Evolutionary conservation across 352 stramenopile genomes (phyloP).

Genomic region (Globisporangium uncinulatum): DNA sequence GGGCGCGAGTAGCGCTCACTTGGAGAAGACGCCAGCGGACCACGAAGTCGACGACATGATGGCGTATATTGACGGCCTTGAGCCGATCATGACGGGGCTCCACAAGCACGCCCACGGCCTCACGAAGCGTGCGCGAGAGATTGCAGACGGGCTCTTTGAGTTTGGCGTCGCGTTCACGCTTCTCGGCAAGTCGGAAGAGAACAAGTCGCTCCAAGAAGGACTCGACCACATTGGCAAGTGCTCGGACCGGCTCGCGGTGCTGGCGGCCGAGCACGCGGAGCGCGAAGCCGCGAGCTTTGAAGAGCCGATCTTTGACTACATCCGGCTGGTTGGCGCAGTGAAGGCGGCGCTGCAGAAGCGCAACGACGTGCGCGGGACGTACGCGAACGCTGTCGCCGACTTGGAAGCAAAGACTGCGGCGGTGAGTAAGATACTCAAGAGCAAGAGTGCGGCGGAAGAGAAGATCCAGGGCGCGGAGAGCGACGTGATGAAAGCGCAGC

Average conservation of each 20-base stretch:
- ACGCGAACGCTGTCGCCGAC: constrained; percentile 81
- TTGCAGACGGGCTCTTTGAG: constrained; percentile 95
- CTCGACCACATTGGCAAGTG: constrained; percentile 91
- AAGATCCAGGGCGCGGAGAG: constrained; percentile 87
- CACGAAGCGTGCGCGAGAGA: constrained; percentile 92
- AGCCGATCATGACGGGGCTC: constrained; percentile 94
- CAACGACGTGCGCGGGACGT: constrained; percentile 89
- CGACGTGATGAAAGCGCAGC: constrained; percentile 75
- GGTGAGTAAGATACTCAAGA: constrained; percentile 60
- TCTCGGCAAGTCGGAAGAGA: constrained; percentile 92
- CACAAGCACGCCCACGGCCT: constrained; percentile 92
- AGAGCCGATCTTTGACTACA: constrained; percentile 95
- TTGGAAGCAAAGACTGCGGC: constrained; percentile 78
- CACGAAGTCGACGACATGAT: constrained; percentile 95
- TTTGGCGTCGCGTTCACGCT: constrained; percentile 96
- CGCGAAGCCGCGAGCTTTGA: constrained; percentile 92
- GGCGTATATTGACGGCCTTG: constrained; percentile 93
- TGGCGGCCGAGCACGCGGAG: constrained; percentile 91
- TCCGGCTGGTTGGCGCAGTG: constrained; percentile 93
- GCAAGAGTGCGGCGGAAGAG: constrained; percentile 62
- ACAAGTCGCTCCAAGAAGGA: constrained; percentile 88
- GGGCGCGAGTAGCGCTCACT: constrained; percentile 33
- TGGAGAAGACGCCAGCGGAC: constrained; percentile 89
- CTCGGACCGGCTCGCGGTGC: constrained; percentile 87
- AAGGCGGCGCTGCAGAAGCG: constrained; percentile 91